These are phyloP conservation scores for Starmerella sp. DNA, from an alignment of 805 yeast genomes.

Conservation along the genomic window DNA sequence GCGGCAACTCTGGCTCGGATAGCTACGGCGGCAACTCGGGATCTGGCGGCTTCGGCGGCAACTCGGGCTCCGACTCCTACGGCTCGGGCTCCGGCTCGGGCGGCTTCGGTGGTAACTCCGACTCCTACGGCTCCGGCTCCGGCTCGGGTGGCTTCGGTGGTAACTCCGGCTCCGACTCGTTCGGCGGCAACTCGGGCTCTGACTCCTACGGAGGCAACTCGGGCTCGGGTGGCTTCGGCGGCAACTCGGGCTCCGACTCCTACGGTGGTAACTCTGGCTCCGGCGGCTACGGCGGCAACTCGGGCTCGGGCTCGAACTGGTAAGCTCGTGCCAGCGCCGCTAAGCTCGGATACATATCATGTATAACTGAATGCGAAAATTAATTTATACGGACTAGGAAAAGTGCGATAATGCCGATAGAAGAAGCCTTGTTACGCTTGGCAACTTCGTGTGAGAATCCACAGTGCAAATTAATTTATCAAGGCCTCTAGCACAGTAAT, in stretches of 20 bases:
- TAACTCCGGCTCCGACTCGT: slow-evolving; percentile 17
- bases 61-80: slow-evolving; percentile 8
- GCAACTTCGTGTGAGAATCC: no score
- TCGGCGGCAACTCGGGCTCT: background rate
- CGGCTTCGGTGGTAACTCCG: slow-evolving; percentile 23
- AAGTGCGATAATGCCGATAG: no score
- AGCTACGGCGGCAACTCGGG: slow-evolving; percentile 26
- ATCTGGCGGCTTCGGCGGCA: slow-evolving; percentile 9
- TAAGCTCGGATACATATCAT: background rate
- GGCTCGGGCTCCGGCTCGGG: slow-evolving; percentile 8
- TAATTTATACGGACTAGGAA: no score
- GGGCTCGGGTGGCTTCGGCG: slow-evolving; percentile 29
- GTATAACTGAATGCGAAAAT: no score
- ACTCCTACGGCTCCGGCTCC: slow-evolving; percentile 24
- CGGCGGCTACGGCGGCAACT: slow-evolving; percentile 19
- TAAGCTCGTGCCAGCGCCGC: background rate
- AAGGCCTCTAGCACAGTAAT: no score
- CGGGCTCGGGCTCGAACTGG: slow-evolving; percentile 26
- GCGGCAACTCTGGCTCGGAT: slow-evolving; percentile 27
- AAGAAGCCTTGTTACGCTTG: no score
- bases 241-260: slow-evolving; percentile 9
- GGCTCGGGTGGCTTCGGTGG: slow-evolving; percentile 18
- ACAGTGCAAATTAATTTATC: no score
- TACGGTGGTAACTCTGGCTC: background rate
- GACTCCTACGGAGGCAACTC: slow-evolving; percentile 21